Base-by-base conservation (phyloP, 2,329 filamentous ascomycete species). In the Alternaria gansuensis region DNA sequence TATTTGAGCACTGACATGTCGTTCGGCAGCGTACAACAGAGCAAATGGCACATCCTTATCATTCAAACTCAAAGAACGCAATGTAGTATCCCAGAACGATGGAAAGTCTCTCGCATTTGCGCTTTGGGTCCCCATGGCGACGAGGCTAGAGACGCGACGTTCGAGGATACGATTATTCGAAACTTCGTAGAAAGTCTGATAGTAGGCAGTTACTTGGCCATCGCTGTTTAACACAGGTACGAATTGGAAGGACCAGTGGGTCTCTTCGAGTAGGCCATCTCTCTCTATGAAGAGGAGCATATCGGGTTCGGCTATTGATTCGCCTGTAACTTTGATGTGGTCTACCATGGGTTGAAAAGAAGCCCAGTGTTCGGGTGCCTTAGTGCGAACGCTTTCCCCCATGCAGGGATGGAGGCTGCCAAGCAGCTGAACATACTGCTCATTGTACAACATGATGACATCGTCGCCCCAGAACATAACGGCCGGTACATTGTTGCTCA, bases 231-330 rank as follows among this genome's bases (percentile, higher is more conserved):
- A 82, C 39, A 93, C 79, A 0, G 91, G 91, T 13, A 93, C 87
- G 33, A 93, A 86, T 2, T 87, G 89, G 87, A 90, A 93, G 11
- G 88, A 90, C 75, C 92, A 93, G 69, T 90, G 93, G 0, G 89
- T 87, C 71, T 94, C 91, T 75, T 95, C 90, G 1, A 91, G 75
- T 58, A 85, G 90, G 2, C 86, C 85, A 61, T 88, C 84, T 11
- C 90, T 85, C 28, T 83, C 80, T 10, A 94, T 82, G 68, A 92
- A 92, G 0, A 93, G 81, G 41, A 85, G 85, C 62, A 93, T 88
- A 66, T 93, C 90, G 57, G 91, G 86, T 72, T 74, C 64, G n/a
- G 54, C 57, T 1, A 73, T 39, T 2, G 66, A 62, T 26, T 67
- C 54, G 4, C 70, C 72, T 0, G 65, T 68, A 2, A 56, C 29